These are phyloP conservation scores for Penicillium simplicissimum DNA, from an alignment of 495 filamentous ascomycete species.

Conservation along the genomic window DNA sequence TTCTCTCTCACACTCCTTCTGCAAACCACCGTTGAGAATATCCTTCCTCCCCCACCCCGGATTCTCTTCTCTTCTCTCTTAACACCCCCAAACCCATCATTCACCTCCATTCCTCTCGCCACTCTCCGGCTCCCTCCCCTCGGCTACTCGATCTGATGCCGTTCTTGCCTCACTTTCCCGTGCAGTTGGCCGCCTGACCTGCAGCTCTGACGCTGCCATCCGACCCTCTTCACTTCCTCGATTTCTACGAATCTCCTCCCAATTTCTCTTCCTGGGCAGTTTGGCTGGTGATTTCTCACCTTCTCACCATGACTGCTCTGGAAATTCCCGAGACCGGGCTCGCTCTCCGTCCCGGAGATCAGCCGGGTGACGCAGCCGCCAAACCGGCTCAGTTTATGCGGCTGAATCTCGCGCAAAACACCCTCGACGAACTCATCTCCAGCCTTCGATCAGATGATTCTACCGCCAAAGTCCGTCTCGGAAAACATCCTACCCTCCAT, in stretches of 20 bases:
- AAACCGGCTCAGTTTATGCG: constrained; percentile 59
- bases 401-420: constrained; percentile 61
- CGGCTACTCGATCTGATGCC: constrained; percentile 43
- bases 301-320: constrained; percentile 37
- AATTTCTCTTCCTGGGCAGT: constrained; percentile 8
- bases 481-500: constrained; percentile 51
- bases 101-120: constrained; percentile 15
- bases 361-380: constrained; percentile 32
- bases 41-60: constrained; percentile 14
- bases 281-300: constrained; percentile 11
- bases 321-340: constrained; percentile 49
- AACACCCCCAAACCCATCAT: constrained; percentile 8
- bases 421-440: constrained; percentile 70
- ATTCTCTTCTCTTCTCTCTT: constrained; percentile 14
- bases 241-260: constrained; percentile 5
- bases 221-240: constrained; percentile 35
- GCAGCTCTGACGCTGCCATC: constrained; percentile 48
- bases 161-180: constrained; percentile 36
- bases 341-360: constrained; percentile 45
- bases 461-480: constrained; percentile 51
- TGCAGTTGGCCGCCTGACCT: constrained; percentile 49
- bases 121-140: constrained; percentile 19
- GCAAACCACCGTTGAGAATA: constrained; percentile 6
- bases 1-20: constrained; percentile 6
- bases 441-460: constrained; percentile 60